These are phyloP conservation scores for Globisporangium solare DNA, from an alignment of 352 stramenopile genomes.

Conservation along the genomic window DNA sequence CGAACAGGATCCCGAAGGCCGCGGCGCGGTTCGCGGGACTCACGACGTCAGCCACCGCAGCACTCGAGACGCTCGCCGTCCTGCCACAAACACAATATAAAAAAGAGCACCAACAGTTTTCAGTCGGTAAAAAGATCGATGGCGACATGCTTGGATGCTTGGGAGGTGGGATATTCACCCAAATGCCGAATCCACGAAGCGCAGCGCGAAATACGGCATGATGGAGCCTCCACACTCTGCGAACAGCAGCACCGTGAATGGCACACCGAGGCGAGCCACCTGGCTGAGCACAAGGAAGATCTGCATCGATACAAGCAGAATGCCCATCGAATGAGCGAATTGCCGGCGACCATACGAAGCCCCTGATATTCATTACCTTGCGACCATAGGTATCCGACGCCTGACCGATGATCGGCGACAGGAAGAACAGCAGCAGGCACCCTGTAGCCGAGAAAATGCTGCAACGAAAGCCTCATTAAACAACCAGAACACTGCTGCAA, in stretches of 20 bases:
- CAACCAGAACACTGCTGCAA: too few relatives aligned
- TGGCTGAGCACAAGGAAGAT: conserved; percentile 71
- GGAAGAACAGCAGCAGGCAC: conserved; percentile 53
- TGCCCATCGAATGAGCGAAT: background rate
- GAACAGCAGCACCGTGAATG: conserved; percentile 73
- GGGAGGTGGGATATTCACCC: conserved; percentile 20
- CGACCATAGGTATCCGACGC: conserved; percentile 70
- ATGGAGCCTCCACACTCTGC: conserved; percentile 49
- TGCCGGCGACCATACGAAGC: too few relatives aligned
- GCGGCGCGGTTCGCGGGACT: conserved; percentile 41
- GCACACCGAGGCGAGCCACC: conserved; percentile 45
- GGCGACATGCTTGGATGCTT: background rate
- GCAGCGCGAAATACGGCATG: conserved; percentile 52
- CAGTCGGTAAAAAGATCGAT: too few relatives aligned
- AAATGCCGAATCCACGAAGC: conserved; percentile 50
- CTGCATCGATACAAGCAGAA: conserved; percentile 15
- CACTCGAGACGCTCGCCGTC: conserved; percentile 48
- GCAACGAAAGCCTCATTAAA: background rate
- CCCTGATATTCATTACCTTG: conserved; percentile 37
- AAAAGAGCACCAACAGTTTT: too few relatives aligned
- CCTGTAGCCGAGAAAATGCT: conserved; percentile 67
- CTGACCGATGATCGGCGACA: conserved; percentile 68
- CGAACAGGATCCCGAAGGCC: conserved; percentile 58
- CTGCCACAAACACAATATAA: conserved; percentile 14
- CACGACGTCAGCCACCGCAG: conserved; percentile 59